These are phyloP conservation scores for Agrocybe chaxingu DNA, from an alignment of 768 basidiomycete species.

Conservation along the genomic window DNA sequence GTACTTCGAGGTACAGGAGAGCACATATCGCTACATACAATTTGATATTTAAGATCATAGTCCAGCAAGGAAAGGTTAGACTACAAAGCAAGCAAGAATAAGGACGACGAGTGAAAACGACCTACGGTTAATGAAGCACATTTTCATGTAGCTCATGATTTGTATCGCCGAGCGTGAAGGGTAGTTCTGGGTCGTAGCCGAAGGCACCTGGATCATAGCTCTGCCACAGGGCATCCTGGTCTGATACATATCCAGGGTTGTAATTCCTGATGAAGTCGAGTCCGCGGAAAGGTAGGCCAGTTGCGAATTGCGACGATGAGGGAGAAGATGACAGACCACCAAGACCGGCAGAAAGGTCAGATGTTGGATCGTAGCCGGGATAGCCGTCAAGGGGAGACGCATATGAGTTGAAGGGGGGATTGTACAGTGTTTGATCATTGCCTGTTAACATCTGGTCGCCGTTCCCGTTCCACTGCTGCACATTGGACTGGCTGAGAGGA, in stretches of 20 bases:
- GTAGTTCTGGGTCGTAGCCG: slow-evolving; percentile 73
- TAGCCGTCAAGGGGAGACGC: slow-evolving; percentile 39
- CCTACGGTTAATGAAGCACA: slow-evolving; percentile 20
- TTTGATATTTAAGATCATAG: no score
- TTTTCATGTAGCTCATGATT: slow-evolving; percentile 33
- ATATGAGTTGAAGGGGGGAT: slow-evolving; percentile 41
- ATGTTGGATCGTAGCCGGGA: slow-evolving; percentile 33
- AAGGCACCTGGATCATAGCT: slow-evolving; percentile 74
- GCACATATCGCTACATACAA: no score
- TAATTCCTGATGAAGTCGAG: slow-evolving; percentile 84
- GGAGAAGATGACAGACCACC: slow-evolving; percentile 53
- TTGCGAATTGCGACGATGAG: slow-evolving; percentile 61
- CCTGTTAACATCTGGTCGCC: slow-evolving; percentile 30
- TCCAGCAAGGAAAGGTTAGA: no score
- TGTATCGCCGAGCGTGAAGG: slow-evolving; percentile 57
- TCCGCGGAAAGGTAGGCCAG: slow-evolving; percentile 81
- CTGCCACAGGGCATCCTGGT: slow-evolving; percentile 53
- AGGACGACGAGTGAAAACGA: neutral
- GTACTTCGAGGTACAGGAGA: no score
- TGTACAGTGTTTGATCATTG: slow-evolving; percentile 41
- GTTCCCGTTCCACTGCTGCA: slow-evolving; percentile 44
- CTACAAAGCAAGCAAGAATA: neutral
- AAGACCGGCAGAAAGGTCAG: slow-evolving; percentile 35
- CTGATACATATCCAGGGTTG: slow-evolving; percentile 47
- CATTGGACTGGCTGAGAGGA: slow-evolving; percentile 32